A percentile compares a stretch with the other conserved stretches of the same genome.
Evolutionary conservation across 2,329 filamentous ascomycete genomes (phyloP).

Genomic region (Alternaria novae-zelandiae): DNA sequence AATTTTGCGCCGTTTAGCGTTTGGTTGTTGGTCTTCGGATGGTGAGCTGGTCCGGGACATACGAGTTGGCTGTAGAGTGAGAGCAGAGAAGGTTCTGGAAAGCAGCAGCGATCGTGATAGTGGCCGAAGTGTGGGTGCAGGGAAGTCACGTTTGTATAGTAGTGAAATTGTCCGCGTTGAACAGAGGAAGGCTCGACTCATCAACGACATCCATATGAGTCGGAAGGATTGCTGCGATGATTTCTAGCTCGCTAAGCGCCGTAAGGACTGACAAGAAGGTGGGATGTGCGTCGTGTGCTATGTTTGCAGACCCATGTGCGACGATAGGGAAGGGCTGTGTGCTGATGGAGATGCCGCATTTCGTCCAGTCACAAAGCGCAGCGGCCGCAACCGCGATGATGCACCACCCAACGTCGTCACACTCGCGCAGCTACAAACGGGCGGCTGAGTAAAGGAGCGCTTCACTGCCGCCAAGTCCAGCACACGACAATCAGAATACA

Average conservation of each 20-base stretch:
- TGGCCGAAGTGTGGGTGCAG: conserved; percentile 5
- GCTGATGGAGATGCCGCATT: conserved; percentile 37
- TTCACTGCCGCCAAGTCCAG: conserved; percentile 5
- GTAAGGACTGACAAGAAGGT: conserved; percentile 8
- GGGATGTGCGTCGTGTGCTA: background rate
- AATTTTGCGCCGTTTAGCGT: conserved; percentile 42
- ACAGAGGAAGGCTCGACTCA: conserved; percentile 38
- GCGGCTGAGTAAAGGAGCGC: conserved; percentile 8
- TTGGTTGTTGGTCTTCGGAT: conserved; percentile 31
- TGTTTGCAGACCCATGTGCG: conserved; percentile 2
- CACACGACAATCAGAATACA: conserved; percentile 34
- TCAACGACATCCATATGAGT: conserved; percentile 40
- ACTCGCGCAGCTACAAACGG: conserved; percentile 16
- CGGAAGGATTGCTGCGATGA: background rate
- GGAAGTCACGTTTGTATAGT: conserved; percentile 28
- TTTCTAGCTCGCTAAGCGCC: background rate
- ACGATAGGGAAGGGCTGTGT: conserved; percentile 9
- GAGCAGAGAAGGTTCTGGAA: background rate
- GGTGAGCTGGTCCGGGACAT: conserved; percentile 38
- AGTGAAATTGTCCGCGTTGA: conserved; percentile 33
- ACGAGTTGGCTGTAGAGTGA: conserved; percentile 22
- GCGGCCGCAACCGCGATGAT: conserved; percentile 36
- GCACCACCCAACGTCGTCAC: conserved; percentile 27
- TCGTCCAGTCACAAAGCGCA: conserved; percentile 42
- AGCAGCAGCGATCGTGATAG: background rate